Conservation (phyloP, 202 grass and related monocot genomes). For the Bolboschoenoplectus hybrid region DNA sequence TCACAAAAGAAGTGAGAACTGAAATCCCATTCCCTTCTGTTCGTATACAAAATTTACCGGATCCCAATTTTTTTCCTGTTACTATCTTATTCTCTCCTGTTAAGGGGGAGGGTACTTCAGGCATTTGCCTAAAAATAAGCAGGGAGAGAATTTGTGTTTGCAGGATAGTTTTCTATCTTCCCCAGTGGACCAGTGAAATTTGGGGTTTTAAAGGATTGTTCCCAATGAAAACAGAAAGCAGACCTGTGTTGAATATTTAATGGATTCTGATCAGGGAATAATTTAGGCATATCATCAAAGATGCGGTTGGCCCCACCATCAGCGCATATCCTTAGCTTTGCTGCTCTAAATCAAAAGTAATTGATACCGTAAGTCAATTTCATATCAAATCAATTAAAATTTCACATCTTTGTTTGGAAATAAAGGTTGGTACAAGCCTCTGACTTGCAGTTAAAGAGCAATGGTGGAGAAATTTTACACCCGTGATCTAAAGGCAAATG, state of each 20-base stretch:
- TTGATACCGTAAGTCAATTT: not conserved
- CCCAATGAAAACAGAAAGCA: conserved; percentile 22
- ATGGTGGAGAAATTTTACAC: not conserved
- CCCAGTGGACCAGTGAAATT: not conserved
- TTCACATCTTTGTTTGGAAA: not conserved
- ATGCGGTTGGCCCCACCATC: conserved; percentile 77
- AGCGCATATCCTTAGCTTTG: conserved; percentile 71
- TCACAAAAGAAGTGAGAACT: not conserved
- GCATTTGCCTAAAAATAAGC: conserved; percentile 18
- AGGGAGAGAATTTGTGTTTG: not conserved
- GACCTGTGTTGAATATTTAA: conserved; percentile 51
- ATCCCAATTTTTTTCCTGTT: not conserved
- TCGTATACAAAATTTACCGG: not conserved
- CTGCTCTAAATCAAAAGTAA: conserved; percentile 62
- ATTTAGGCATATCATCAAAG: conserved; percentile 71
- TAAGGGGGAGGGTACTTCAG: not conserved
- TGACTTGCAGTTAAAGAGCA: not conserved
- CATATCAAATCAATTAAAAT: conserved; percentile 11
- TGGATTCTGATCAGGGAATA: conserved; percentile 53
- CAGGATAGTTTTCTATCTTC: conserved; percentile 7
- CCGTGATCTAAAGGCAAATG: not conserved
- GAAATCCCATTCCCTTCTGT: not conserved
- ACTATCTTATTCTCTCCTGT: not conserved
- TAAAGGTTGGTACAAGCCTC: conserved; percentile 9
- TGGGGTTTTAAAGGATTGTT: conserved; percentile 10